Conservation (phyloP, 768 basidiomycete species). For the Hericium erinaceus region DNA sequence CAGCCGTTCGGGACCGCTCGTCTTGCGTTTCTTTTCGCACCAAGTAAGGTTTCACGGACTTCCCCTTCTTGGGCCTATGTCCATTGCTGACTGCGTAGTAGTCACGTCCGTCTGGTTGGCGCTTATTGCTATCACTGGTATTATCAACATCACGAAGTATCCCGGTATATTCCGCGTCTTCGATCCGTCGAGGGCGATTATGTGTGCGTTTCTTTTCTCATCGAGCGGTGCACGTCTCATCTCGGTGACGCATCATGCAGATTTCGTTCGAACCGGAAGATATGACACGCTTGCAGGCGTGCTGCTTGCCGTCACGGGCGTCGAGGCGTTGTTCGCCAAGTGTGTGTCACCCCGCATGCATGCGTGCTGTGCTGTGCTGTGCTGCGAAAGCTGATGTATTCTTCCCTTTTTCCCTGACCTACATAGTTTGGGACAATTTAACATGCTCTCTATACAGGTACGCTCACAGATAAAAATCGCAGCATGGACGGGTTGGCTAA, state of each 20-base stretch:
- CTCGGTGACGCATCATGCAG: conserved; percentile 20
- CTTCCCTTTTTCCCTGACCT: background rate
- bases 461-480: conserved; percentile 1
- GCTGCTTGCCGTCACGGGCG: conserved; percentile 59
- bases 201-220: conserved; percentile 33
- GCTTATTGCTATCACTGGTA: conserved; percentile 41
- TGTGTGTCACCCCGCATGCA: conserved; percentile 19
- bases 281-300: conserved; percentile 57
- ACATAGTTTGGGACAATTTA: conserved; percentile 57
- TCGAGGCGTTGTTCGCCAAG: conserved; percentile 64
- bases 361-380: background rate
- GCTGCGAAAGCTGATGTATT: background rate
- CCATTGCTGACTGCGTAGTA: conserved; percentile 12
- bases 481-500: too few species aligned
- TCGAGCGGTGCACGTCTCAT: background rate
- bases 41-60: conserved; percentile 26
- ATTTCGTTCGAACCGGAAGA: conserved; percentile 55
- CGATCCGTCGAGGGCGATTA: conserved; percentile 56
- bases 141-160: conserved; percentile 43
- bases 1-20: conserved; percentile 52
- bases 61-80: background rate
- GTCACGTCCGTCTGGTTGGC: conserved; percentile 51
- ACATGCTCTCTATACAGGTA: conserved; percentile 47
- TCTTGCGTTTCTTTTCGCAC: conserved; percentile 46
- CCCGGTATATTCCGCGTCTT: conserved; percentile 59